Conservation (phyloP, 345 rosid genomes). For the Eucalyptus urophylla region DNA sequence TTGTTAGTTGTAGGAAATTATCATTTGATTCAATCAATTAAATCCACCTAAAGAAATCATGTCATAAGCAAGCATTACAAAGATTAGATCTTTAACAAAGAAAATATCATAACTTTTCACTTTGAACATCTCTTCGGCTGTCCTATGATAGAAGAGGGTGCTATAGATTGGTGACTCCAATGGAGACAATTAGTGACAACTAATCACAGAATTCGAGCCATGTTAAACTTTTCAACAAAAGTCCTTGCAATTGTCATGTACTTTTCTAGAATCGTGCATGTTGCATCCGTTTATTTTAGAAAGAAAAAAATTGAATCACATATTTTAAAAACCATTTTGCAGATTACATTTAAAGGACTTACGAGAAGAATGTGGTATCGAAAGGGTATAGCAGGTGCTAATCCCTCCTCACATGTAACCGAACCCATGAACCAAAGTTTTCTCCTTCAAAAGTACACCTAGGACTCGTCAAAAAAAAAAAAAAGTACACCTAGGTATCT, state of each 20-base stretch:
- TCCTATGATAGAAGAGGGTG: background rate
- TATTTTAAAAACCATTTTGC: background rate
- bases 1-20: background rate
- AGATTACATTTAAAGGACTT: background rate
- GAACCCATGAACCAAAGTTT: background rate
- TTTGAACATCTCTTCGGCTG: background rate
- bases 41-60: background rate
- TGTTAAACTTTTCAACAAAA: background rate
- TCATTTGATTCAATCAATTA: background rate
- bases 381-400: background rate
- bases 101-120: background rate
- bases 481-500: background rate
- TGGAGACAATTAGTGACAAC: background rate
- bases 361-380: background rate
- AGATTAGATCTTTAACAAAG: background rate
- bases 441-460: background rate
- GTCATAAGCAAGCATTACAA: background rate
- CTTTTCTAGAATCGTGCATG: background rate
- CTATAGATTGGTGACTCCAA: background rate
- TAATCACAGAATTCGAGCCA: background rate
- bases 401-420: background rate
- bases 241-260: background rate
- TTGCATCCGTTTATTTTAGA: background rate
- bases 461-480: background rate
- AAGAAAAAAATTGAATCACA: background rate